Evolutionary conservation across 345 rosid genomes (phyloP), one percentile per base, ranked within the genome.

Genomic region (Boechera divaricarpa): DNA sequence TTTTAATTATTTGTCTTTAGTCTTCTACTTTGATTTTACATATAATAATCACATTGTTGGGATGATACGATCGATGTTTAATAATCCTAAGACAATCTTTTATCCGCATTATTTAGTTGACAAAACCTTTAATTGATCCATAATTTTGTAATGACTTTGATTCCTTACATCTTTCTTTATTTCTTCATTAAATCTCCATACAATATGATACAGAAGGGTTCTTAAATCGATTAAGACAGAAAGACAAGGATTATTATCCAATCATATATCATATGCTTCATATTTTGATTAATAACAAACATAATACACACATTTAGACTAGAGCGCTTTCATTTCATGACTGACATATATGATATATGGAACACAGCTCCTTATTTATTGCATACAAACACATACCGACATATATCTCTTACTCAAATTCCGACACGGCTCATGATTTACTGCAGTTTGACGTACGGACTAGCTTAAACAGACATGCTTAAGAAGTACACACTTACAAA

Each of bases 321-420:
- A 54, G 33, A 26, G 16, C 8, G 35, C 32, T 53, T 53, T 53
- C 38, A 55, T 55, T 55, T 13, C 16, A 55, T 55, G 5, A 13
- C 21, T 13, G 0, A 13, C 8, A 31, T 7, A 7, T 36, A 31
- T 56, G 9, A 28, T 12, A 1, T 35, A 29, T 29, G 7, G 16
- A 55, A 33, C 21, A 32, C 62, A 57, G 3, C 41, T 29, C 61
- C 7, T 32, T 57, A 56, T 31, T 31, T 32, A 24, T 53, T 26
- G 58, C 33, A 61, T 61, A 24, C 66, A 61, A 38, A 61, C 48
- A 61, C 51, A 45, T 51, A 41, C n/a, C 16, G 5, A 35, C 26
- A 10, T 7, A 45, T 54, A 28, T 12, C 8, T 55, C 60, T 55
- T 29, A 10, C 60, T 4, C 60, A 55, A 64, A 15, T 41, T 13